These are phyloP conservation scores for Wickerhamiella brachini DNA, from an alignment of 805 yeast genomes.

Conservation along the genomic window DNA sequence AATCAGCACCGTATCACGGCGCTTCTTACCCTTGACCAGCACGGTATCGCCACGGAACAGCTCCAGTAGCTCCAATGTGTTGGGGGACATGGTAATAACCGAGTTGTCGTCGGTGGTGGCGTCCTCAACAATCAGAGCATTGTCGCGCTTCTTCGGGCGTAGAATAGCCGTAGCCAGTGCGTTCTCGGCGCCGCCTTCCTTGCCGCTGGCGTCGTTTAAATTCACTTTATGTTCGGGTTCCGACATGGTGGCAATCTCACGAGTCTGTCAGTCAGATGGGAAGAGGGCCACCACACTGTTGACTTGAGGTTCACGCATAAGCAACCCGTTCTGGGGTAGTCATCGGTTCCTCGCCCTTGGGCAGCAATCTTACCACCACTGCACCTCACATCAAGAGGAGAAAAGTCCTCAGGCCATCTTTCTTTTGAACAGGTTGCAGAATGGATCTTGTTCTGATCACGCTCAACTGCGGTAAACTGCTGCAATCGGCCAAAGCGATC, in stretches of 20 bases:
- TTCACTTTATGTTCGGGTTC: conserved; percentile 1
- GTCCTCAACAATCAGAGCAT: conserved; percentile 88
- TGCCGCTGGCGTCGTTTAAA: conserved; percentile 2
- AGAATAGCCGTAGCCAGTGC: conserved; percentile 93
- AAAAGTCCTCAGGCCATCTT: too few species aligned
- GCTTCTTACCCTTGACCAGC: conserved; percentile 91
- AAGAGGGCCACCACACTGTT: not conserved
- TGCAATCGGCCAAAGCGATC: conserved; percentile 9
- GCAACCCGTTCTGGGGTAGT: too few species aligned
- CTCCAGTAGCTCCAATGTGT: conserved; percentile 88
- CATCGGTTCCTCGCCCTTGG: too few species aligned
- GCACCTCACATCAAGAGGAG: too few species aligned
- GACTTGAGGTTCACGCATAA: not conserved
- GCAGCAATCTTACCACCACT: too few species aligned
- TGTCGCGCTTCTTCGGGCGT: conserved; percentile 95
- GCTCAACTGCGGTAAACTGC: conserved; percentile 11
- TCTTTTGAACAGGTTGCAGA: too few species aligned
- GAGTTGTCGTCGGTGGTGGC: conserved; percentile 94
- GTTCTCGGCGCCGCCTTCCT: conserved; percentile 29
- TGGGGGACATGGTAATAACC: conserved; percentile 85
- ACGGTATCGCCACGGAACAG: conserved; percentile 97
- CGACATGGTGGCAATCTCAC: conserved; percentile 2
- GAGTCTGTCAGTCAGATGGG: not conserved
- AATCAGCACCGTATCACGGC: conserved; percentile 92
- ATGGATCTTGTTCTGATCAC: conserved; percentile 9